Conservation (phyloP, 2,329 filamentous ascomycete species). For the Neoascochyta sp. region DNA sequence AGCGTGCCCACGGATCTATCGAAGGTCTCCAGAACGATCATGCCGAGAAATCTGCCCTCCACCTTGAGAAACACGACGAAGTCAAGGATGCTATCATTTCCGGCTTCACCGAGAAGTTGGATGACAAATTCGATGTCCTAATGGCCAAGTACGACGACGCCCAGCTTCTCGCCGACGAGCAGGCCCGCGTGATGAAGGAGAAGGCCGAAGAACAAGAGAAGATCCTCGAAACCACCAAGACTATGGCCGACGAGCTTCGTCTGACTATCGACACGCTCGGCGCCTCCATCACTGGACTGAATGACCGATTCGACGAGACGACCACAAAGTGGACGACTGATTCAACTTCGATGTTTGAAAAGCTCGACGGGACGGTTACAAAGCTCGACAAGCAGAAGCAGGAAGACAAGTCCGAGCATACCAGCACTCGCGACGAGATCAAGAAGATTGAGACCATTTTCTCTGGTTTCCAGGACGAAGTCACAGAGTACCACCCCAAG, state of each 20-base stretch:
- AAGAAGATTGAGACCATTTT: conserved; percentile 70
- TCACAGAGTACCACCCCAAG: conserved; percentile 81
- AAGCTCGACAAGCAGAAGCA: conserved; percentile 73
- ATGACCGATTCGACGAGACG: conserved; percentile 68
- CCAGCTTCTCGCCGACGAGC: conserved; percentile 69
- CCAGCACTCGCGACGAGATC: conserved; percentile 76
- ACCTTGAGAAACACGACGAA: conserved; percentile 59
- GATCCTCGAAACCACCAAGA: conserved; percentile 70
- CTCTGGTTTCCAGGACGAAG: conserved; percentile 71
- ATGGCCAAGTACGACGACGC: conserved; percentile 86
- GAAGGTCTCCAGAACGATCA: conserved; percentile 77
- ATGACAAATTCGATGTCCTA: conserved; percentile 78
- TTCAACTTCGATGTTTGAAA: conserved; percentile 78
- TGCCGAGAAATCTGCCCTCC: conserved; percentile 56
- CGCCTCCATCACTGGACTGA: conserved; percentile 50
- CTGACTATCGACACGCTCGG: conserved; percentile 81
- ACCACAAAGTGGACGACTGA: conserved; percentile 84
- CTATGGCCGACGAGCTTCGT: conserved; percentile 81
- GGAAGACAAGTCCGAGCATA: conserved; percentile 73
- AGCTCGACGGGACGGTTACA: conserved; percentile 72
- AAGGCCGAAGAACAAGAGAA: conserved; percentile 70
- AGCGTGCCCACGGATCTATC: conserved; percentile 76
- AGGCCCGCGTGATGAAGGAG: conserved; percentile 68
- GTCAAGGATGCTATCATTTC: conserved; percentile 53
- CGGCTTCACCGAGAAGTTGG: conserved; percentile 56